phyloP scores from a whole-genome alignment of 805 yeast species.

The Kodamaea sagamina region DNA sequence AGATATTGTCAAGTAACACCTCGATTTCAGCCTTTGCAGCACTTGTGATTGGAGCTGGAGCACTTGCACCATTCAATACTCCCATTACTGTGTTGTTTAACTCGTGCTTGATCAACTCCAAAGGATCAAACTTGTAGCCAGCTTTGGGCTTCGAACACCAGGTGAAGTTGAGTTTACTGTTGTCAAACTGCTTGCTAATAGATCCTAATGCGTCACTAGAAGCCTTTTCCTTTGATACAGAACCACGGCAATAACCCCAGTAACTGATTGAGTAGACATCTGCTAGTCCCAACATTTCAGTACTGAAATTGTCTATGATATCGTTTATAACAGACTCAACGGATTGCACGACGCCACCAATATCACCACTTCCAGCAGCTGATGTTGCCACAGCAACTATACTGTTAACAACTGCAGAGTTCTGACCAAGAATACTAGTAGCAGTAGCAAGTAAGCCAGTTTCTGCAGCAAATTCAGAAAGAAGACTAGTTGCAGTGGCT shows the following conservation, averaged over 20 bases:
- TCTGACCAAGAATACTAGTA: slow-evolving; percentile 3
- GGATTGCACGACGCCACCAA: slow-evolving; percentile 13
- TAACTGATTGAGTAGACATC: slow-evolving; percentile 41
- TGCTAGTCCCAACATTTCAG: slow-evolving; percentile 38
- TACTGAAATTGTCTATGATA: slow-evolving; percentile 22
- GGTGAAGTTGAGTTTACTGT: slow-evolving; percentile 34
- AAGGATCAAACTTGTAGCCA: slow-evolving; percentile 59
- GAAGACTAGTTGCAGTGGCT: slow-evolving; percentile 1
- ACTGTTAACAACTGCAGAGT: slow-evolving; percentile 12
- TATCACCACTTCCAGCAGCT: slow-evolving; percentile 4
- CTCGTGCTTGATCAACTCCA: slow-evolving; percentile 35
- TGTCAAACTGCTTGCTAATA: slow-evolving; percentile 25
- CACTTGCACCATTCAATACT: slow-evolving; percentile 26
- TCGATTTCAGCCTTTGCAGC: slow-evolving; percentile 21
- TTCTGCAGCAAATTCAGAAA: neutral
- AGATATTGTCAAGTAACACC: slow-evolving; percentile 25
- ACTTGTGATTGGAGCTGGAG: slow-evolving; percentile 18
- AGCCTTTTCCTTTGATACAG: slow-evolving; percentile 6
- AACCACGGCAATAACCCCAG: slow-evolving; percentile 48
- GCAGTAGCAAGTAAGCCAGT: slow-evolving; percentile 1
- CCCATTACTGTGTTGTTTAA: slow-evolving; percentile 28
- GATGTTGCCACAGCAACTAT: slow-evolving; percentile 7
- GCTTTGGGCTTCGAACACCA: slow-evolving; percentile 57
- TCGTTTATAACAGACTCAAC: slow-evolving; percentile 21
- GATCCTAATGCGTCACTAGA: neutral